Base-by-base conservation (phyloP, 352 stramenopile species). In the Phytophthora kernoviae region DNA sequence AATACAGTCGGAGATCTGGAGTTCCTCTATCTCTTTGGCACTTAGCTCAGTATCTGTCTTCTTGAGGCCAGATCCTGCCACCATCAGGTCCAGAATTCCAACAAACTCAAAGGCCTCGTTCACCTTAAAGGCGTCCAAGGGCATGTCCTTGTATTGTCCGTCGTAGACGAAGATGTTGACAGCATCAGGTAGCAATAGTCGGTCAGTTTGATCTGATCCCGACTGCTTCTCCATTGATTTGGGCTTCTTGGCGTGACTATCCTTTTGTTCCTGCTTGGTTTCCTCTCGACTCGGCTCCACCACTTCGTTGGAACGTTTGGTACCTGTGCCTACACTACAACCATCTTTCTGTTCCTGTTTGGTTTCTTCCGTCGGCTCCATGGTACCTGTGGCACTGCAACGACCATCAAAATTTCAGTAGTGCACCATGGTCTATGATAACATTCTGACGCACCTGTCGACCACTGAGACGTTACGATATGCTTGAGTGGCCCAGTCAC, bases 51-150 rank as follows among this genome's bases (percentile, higher is more conserved):
- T 48, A 10, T 60, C 44, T 20, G 42, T 43, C 18, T 62, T 65
- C 33, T 73, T 65, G 18, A 40, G 37, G 1, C 58, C 41, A 1
- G 75, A 49, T 1, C 65, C 70, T 0, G 79, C 41, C 2, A 90
- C 76, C 44, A 85, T 71, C 15, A 93, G 52, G 51, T 94, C 85
- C 22, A 93, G 64, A 15, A 90, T 75, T 11, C 83, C 85, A 2
- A 89, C 65, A 54, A 94, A 94, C 51, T 94, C 85, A 26, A 93
- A 94, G 14, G 82, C 72, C 48, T 91, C 81, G 68, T 94, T 94
- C 43, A 94, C 83, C 54, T 86, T 90, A 54, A 91, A 94, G 4
- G 63, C 67, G 41, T 88, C 75, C 26, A 88, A 27, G 2, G 56
- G 32, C 4, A 78, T 53, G 43, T 73, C 67, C 26, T 72, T 62